Evolutionary conservation across 2,329 filamentous ascomycete genomes (phyloP), one percentile per base, ranked within the genome.

Genomic region (Fusarium pseudonygamai): DNA sequence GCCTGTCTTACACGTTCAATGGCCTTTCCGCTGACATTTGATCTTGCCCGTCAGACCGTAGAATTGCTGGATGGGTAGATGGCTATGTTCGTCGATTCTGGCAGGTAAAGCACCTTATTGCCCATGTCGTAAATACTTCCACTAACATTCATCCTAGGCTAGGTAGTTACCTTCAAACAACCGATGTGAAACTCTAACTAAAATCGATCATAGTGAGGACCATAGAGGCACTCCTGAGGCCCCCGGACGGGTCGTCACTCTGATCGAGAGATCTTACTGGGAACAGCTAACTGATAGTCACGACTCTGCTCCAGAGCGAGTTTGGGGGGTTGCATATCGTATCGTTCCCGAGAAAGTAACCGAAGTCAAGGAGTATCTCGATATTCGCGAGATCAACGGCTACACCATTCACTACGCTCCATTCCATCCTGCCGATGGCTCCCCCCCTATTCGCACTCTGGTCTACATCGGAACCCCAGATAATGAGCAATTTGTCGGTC

Each of bases 71-170:
- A 53, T 98, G 94, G 86, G 95, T 98, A 28, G 93, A 91, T 75
- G 95, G 95, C 76, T 99, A 98, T 81, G 95, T 99, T 45, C 91
- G 96, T 65, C 90, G 96, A 42, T 98, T 99, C 83, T 99, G 96
- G 96, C 96, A 99, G 91, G 96, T 97, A 87, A 78, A 92, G 82
- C 28, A 69, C 28, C 22, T 52, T 52, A 47, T 45, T 47, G 59
- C 49, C 32, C 32, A 30, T 49, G 47, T 63, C 47, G 28, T 49
- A 63, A 40, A 15, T 43, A 10, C n/a, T 26, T 28, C 36, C 66
- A 28, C 69, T 73, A 60, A 72, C 62, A 49, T 28, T 28, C 28
- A n/a, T 32, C 30, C 45, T 37, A 83, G 81, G 82, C 81, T 30
- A 82, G 82, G 81, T 83, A 81, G 36, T 37, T 45, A 42, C 7